phyloP scores from a whole-genome alignment of 371 early-diverging fungal genomes.

The Capillidium heterosporum region DNA sequence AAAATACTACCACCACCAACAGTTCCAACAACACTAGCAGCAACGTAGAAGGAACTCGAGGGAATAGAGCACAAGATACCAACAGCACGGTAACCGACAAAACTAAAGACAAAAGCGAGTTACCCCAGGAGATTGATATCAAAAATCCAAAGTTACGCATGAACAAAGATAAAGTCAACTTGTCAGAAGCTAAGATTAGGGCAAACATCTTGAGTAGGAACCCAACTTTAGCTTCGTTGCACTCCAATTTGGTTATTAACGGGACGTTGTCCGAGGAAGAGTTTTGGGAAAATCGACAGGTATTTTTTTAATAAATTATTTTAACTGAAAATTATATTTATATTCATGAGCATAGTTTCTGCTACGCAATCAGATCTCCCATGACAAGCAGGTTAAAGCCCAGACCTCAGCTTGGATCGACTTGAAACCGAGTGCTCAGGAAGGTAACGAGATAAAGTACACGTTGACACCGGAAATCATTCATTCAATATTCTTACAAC shows the following conservation, averaged over 20 bases:
- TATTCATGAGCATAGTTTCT: constrained; percentile 23
- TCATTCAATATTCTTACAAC: constrained; percentile 74
- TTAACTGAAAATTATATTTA: background rate
- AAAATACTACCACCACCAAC: no score
- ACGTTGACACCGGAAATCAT: constrained; percentile 77
- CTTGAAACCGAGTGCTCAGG: constrained; percentile 52
- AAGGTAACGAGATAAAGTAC: constrained; percentile 66
- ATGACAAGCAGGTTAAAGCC: constrained; percentile 62
- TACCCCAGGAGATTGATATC: no score
- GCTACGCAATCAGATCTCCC: constrained; percentile 45
- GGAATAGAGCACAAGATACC: no score
- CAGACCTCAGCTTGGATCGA: constrained; percentile 63
- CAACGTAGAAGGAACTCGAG: no score
- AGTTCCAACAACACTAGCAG: no score
- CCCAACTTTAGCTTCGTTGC: constrained; percentile 27
- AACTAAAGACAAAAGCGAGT: no score
- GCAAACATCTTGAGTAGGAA: background rate
- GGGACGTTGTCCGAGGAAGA: constrained; percentile 71
- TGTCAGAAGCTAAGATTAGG: background rate
- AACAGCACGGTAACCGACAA: no score
- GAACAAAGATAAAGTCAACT: background rate
- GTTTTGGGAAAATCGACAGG: constrained; percentile 73
- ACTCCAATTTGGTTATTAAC: constrained; percentile 58
- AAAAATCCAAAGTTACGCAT: no score
- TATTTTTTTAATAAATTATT: constrained; percentile 20